phyloP scores from a whole-genome alignment of 1,284 basidiomycete species.

The Naganishia sp. region DNA sequence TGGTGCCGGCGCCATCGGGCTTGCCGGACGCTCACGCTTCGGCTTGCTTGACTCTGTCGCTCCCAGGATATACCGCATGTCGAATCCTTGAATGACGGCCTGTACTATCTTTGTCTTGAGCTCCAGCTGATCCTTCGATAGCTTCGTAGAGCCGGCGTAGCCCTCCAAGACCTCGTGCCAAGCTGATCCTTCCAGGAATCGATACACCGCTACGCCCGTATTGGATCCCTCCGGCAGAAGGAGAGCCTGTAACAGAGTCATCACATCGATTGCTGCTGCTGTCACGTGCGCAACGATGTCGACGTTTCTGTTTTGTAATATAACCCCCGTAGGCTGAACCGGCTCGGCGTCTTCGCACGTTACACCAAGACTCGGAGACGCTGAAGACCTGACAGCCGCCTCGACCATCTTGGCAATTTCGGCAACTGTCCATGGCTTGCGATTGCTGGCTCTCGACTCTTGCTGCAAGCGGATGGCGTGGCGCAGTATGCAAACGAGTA shows the following conservation, averaged over 20 bases:
- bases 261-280: constrained; percentile 56
- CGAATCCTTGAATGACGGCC: constrained; percentile 15
- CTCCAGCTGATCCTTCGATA: neutral
- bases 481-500: constrained; percentile 62
- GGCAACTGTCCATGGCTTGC: constrained; percentile 26
- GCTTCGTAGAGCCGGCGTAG: neutral
- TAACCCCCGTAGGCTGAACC: constrained; percentile 32
- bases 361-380: constrained; percentile 17
- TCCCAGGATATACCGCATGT: constrained; percentile 10
- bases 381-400: constrained; percentile 19
- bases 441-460: constrained; percentile 53
- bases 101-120: constrained; percentile 1
- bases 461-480: constrained; percentile 62
- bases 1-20: neutral
- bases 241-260: constrained; percentile 47
- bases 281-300: constrained; percentile 70
- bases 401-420: constrained; percentile 28
- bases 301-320: constrained; percentile 61
- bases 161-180: constrained; percentile 29
- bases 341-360: constrained; percentile 5
- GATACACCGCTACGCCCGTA: constrained; percentile 4
- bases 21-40: constrained; percentile 16
- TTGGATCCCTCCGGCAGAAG: constrained; percentile 37
- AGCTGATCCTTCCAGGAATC: constrained; percentile 30
- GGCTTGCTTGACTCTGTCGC: constrained; percentile 1